Base-by-base conservation (phyloP, 371 early-diverging fungal species). In the Chytridiales sp. region DNA sequence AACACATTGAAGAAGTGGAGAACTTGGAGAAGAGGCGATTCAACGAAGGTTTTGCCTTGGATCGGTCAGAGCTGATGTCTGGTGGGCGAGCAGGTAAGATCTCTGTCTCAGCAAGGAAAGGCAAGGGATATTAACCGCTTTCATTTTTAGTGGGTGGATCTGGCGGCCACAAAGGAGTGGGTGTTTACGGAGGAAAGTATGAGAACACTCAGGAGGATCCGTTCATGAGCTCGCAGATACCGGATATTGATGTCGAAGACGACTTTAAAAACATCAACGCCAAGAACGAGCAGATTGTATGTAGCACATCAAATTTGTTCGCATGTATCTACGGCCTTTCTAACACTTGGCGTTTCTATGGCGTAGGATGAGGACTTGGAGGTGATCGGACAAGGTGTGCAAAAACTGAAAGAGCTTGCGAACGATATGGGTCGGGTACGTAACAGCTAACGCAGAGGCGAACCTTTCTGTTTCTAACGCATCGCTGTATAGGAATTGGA, bases 211-310 rank as follows among this genome's bases (percentile, higher is more conserved):
- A 48, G 19, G 54, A 51, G 31, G 68, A 74, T 60, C 76, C 76
- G 6, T 79, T 73, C 46, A 64, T 56, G 22, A 39, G 67, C n/a
- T 56, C 73, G 0, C 76, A 78, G 29, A 56, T 82, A 44, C 77
- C 79, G 3, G 83, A 83, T 59, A 77, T 78, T 44, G 83, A 83
- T 42, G 81, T 78, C 1, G 79, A 76, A 49, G 83, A 79, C 43
- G 83, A 79, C 56, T 64, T 83, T 26, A 74, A 78, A 53, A 38
- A 54, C 35, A 72, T 83, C 17, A 69, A 73, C 48, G 72, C 74
- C 39, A 58, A 61, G 44, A 78, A 83, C 64, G 61, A 70, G 57
- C 59, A 59, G 34, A 79, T 83, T 56, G 80, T 80, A 50, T 54
- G 74, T 31, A 27, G 1, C 24, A 15, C 40, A 29, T 54, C 47